These are phyloP conservation scores for Plantago coronopus DNA, from an alignment of 305 asterid genomes.

Conservation along the genomic window DNA sequence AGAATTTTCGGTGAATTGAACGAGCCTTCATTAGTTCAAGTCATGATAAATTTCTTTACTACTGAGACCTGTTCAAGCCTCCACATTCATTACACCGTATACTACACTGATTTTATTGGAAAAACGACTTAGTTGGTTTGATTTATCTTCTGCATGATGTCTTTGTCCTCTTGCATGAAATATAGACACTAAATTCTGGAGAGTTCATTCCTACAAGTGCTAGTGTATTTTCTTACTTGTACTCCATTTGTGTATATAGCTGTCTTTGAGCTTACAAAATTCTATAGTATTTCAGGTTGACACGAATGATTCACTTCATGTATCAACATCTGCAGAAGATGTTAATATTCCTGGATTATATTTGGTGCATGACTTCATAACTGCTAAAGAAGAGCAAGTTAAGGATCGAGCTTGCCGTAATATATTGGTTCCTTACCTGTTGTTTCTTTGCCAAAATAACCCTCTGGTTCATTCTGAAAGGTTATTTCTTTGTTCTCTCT, in stretches of 20 bases:
- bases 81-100: too few relatives aligned
- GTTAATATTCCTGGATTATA: conserved; percentile 78
- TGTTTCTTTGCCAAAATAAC: conserved; percentile 1
- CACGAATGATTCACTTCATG: conserved; percentile 40
- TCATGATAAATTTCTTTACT: too few relatives aligned
- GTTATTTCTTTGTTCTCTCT: conserved; percentile 12
- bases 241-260: not conserved
- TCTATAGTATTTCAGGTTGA: conserved; percentile 32
- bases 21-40: too few relatives aligned
- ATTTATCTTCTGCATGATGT: too few relatives aligned
- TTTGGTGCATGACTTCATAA: conserved; percentile 63
- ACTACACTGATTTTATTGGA: too few relatives aligned
- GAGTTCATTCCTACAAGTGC: too few relatives aligned
- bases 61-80: too few relatives aligned
- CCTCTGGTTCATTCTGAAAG: conserved; percentile 1
- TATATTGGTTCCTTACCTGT: conserved; percentile 20
- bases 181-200: too few relatives aligned
- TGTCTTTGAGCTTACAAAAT: too few relatives aligned
- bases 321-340: conserved; percentile 65
- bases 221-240: not conserved
- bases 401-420: conserved; percentile 34
- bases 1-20: too few relatives aligned
- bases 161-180: too few relatives aligned
- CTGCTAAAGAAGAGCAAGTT: conserved; percentile 79
- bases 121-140: too few relatives aligned